Percentiles rank a stretch among this genome's conserved stretches.
Conservation (phyloP, 2,329 filamentous ascomycete genomes). For the Hypomyces rosellus region DNA sequence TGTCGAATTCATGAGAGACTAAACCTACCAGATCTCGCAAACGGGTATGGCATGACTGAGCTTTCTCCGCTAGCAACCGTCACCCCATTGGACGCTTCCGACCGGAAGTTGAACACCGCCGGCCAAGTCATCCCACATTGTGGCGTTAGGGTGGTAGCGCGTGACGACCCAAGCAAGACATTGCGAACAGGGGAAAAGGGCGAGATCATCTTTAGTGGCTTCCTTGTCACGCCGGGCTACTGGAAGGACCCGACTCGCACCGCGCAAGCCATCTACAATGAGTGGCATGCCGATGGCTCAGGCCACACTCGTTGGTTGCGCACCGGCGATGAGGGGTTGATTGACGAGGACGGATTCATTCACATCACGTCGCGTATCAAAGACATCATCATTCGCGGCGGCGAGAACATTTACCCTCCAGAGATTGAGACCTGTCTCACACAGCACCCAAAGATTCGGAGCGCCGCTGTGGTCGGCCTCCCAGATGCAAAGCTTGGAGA, state of each 20-base stretch:
- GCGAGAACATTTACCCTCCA: constrained; percentile 82
- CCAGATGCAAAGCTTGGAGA: constrained; percentile 73
- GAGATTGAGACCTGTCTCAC: constrained; percentile 78
- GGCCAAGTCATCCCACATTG: constrained; percentile 5
- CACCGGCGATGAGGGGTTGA: constrained; percentile 75
- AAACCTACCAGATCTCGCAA: too few species aligned
- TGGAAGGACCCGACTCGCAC: neutral
- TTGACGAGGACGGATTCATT: constrained; percentile 71
- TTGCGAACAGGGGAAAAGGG: constrained; percentile 2
- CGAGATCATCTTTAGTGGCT: constrained; percentile 5
- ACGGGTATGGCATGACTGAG: too few species aligned
- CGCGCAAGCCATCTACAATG: neutral
- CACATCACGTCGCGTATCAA: constrained; percentile 79
- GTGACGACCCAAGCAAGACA: neutral
- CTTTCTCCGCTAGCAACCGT: too few species aligned
- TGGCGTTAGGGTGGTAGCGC: neutral
- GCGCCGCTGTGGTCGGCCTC: constrained; percentile 70
- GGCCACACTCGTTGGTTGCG: constrained; percentile 58
- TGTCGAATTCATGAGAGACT: too few species aligned
- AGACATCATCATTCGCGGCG: constrained; percentile 80
- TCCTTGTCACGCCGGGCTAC: constrained; percentile 3
- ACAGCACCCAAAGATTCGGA: constrained; percentile 56
- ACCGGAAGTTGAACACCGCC: neutral
- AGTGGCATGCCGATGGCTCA: too few species aligned
- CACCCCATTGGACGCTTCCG: too few species aligned